phyloP scores from a whole-genome alignment of 2,329 filamentous ascomycete genomes.

The Penicillium nordicum region DNA sequence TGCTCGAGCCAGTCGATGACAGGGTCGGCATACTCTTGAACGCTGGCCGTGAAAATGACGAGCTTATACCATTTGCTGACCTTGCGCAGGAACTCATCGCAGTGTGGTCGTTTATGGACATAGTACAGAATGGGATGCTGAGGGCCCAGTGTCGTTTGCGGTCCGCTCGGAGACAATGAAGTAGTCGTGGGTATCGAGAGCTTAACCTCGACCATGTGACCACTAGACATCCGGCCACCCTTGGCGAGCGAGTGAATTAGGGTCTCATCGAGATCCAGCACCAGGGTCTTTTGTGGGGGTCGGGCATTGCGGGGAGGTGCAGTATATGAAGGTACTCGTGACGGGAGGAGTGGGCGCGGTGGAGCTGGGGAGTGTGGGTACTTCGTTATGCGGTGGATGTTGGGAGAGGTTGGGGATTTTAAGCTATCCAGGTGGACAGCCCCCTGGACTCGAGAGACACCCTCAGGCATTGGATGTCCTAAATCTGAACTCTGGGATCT shows the following conservation, averaged over 20 bases:
- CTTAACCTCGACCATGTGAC: conserved; percentile 98
- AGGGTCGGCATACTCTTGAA: conserved; percentile 97
- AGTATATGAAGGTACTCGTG: conserved; percentile 83
- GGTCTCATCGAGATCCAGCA: conserved; percentile 94
- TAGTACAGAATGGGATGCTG: conserved; percentile 98
- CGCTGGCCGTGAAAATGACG: conserved; percentile 92
- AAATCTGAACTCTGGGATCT: conserved; percentile 33
- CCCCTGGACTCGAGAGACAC: conserved; percentile 27
- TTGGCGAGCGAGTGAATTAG: conserved; percentile 98
- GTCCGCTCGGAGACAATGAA: conserved; percentile 47
- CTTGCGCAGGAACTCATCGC: conserved; percentile 92
- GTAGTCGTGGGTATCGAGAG: conserved; percentile 50
- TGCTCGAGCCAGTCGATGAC: conserved; percentile 98
- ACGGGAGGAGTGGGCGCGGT: conserved; percentile 83
- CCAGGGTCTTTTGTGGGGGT: conserved; percentile 81
- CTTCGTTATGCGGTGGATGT: conserved; percentile 67
- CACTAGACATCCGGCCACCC: conserved; percentile 89
- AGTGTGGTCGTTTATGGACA: conserved; percentile 95
- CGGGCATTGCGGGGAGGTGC: conserved; percentile 41
- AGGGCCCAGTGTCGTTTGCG: conserved; percentile 66
- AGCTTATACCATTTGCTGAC: conserved; percentile 98
- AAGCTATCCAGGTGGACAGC: conserved; percentile 71
- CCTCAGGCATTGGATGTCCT: conserved; percentile 24
- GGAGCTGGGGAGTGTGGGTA: conserved; percentile 89
- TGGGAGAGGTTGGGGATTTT: conserved; percentile 89